Percentiles rank a stretch among this genome's conserved stretches.
These are phyloP conservation scores for Scutellaria galericulata DNA, from an alignment of 257 asterid species.

Conservation along the genomic window DNA sequence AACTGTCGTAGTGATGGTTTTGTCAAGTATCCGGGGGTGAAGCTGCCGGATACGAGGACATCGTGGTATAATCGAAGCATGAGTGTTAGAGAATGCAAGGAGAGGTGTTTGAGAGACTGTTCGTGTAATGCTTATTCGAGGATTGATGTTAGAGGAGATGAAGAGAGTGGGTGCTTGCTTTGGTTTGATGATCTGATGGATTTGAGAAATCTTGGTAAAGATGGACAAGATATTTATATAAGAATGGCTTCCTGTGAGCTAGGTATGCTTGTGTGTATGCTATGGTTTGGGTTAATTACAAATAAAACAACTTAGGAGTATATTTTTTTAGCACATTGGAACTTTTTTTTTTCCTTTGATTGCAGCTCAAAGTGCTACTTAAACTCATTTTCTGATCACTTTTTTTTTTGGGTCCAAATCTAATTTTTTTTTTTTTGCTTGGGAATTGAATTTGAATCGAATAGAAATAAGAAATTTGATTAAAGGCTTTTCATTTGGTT, in stretches of 20 bases:
- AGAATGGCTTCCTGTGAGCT: slow-evolving; percentile 44
- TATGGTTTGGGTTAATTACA: too few species aligned
- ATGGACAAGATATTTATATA: slow-evolving; percentile 38
- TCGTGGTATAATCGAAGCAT: slow-evolving; percentile 31
- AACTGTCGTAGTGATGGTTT: slow-evolving; percentile 38
- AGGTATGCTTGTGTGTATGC: slow-evolving; percentile 6
- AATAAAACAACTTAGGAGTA: too few species aligned
- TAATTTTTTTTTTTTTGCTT: too few species aligned
- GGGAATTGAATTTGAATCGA: too few species aligned
- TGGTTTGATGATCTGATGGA: slow-evolving; percentile 38
- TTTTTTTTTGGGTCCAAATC: too few species aligned
- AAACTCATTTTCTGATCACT: too few species aligned
- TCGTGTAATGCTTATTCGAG: slow-evolving; percentile 42
- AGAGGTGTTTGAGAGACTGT: slow-evolving; percentile 39
- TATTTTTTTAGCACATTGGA: too few species aligned
- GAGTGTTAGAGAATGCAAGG: slow-evolving; percentile 38
- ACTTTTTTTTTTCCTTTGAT: too few species aligned
- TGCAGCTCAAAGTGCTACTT: too few species aligned
- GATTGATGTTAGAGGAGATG: slow-evolving; percentile 18
- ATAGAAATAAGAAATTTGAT: too few species aligned
- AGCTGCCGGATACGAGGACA: slow-evolving; percentile 35
- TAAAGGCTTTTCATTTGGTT: too few species aligned
- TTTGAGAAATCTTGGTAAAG: slow-evolving; percentile 6
- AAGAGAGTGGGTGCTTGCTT: slow-evolving; percentile 33
- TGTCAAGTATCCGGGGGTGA: slow-evolving; percentile 30